Percentiles rank a stretch among this genome's conserved stretches.
Evolutionary conservation across 768 basidiomycete genomes (phyloP).

Genomic region (Amanita inopinata): DNA sequence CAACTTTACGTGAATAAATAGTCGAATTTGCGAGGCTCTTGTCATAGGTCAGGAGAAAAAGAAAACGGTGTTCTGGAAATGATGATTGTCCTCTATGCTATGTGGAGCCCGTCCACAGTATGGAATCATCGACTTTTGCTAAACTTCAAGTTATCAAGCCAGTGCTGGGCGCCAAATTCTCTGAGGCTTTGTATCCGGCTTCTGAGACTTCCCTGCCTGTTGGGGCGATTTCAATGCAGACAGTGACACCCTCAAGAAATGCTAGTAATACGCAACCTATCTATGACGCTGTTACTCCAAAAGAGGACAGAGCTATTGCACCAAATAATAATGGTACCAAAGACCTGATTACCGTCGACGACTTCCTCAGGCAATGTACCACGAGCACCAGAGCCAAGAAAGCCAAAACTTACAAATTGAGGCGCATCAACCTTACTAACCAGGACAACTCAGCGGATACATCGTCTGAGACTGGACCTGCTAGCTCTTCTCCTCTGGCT

Average conservation of each 20-base stretch:
- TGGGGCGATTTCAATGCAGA: too few relatives aligned
- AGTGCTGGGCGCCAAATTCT: too few relatives aligned
- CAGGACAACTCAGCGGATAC: too few relatives aligned
- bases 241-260: not conserved
- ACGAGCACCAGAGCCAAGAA: not conserved
- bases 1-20: not conserved
- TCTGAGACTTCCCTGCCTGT: too few relatives aligned
- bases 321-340: not conserved
- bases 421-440: not conserved
- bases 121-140: too few relatives aligned
- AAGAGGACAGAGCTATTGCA: not conserved
- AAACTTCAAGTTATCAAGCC: too few relatives aligned
- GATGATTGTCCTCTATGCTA: not conserved
- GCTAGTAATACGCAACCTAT: not conserved
- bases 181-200: too few relatives aligned
- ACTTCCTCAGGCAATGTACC: not conserved
- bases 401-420: not conserved
- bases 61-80: conserved; percentile 1
- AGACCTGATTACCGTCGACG: not conserved
- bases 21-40: not conserved
- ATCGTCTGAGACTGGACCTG: too few relatives aligned
- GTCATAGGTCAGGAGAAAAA: conserved; percentile 7
- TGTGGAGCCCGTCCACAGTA: too few relatives aligned
- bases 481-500: not conserved
- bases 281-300: not conserved